Base-by-base conservation (phyloP, 768 basidiomycete genomes). In the Megacollybia marginata region DNA sequence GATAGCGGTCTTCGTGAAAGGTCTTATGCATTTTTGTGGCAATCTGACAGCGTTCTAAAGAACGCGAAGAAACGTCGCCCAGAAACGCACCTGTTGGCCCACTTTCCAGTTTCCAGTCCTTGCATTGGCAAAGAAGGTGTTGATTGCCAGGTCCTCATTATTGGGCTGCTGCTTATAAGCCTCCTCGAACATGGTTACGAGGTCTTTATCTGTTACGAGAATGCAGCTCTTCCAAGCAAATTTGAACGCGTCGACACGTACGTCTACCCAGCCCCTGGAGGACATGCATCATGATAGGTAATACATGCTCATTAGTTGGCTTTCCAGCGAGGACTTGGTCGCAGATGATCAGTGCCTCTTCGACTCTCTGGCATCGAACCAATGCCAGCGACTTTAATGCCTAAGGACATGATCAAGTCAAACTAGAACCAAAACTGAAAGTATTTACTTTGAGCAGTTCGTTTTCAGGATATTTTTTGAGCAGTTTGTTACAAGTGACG, bases 101-200 rank as follows among this genome's bases (percentile, higher is more conserved):
- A 82, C 77, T 64, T 91, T 92, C 91, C 91, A 92, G 55, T 87
- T 82, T 13, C 76, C 76, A 32, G 84, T 79, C 52, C 88, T 80
- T 33, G 85, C 79, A 59, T 91, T 87, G 16, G 90, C 88, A 61
- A 90, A 87, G 70, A 92, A 92, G 0, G 86, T 83, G 62, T 92
- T 89, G 19, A 77, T 76, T 18, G 84, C 90, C 9, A 91, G 79
- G 53, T 92, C 90, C 61, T 92, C 91, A 59, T 89, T 91, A 5
- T 65, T 58, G 16, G 90, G 90, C 51, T 87, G 80, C 53, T 83
- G 80, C 64, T 85, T 90, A 70, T 78, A 91, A 1, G 90, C 90
- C 45, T 88, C 83, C 53, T 92, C 91, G 58, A 86, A 92, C 85
- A 92, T 89, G 9, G 72, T 72, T 40, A 90, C 78, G 71, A 85